Evolutionary conservation across 371 early-diverging fungal species (phyloP), one percentile per base, ranked within the genome.

Genomic region (Apophysomyces sp.): DNA sequence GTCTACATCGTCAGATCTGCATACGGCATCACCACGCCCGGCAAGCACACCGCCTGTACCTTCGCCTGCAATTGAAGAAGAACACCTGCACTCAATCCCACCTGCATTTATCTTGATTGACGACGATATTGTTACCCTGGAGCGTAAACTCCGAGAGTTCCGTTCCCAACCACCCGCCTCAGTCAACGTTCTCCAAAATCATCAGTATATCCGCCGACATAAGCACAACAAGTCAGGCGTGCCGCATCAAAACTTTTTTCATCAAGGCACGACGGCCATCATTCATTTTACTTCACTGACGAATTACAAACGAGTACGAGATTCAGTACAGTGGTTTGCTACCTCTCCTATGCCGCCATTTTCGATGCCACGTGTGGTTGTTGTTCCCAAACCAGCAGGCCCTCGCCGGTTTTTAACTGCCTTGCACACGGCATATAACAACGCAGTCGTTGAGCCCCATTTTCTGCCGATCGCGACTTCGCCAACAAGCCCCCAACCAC

Each of bases 321-420:
- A 86, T 32, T 76, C 75, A 8, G 69, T 86, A 16, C 80, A 82
- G 54, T 67, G 67, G 55, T 68, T 73, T 36, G 55, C 73, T 0
- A 54, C 68, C 1, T 26, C 57, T 16, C 8, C 63, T 2, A 44
- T 54, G 4, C 40, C 61, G 0, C 61, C 65, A 1, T 62, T 68
- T 34, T 58, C 68, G 4, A 66, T 82, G 58, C 85, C 86, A 9
- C 84, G 86, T 31, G 77, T 89, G 2, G 71, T 89, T 18, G 87
- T 87, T 7, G 78, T 87, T 11, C 86, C 88, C 12, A 89, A 89
- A 57, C 89, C 89, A 0, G 87, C 85, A n/a, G 88, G 88, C 4
- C 89, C 89, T 7, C 76, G 87, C 16, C 80, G 88, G 8, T 81
- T 86, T 29, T 61, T 89, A 56, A 84, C 86, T 0, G 87, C 88